phyloP scores from a whole-genome alignment of 495 filamentous ascomycete species.

The Lasiosphaeria ovina region DNA sequence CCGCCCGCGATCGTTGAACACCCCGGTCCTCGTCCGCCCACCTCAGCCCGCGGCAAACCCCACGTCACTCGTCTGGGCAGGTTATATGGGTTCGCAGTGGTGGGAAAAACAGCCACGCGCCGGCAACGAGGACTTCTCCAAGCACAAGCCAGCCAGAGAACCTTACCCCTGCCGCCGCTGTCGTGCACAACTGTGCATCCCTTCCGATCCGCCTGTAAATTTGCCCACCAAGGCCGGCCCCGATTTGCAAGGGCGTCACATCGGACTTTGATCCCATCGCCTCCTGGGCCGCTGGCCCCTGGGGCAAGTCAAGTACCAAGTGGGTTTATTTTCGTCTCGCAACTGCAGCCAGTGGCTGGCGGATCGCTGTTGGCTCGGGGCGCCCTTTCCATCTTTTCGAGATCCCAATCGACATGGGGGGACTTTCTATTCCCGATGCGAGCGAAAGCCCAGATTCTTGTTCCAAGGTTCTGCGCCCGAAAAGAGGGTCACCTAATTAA shows the following conservation, averaged over 20 bases:
- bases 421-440: too few relatives aligned
- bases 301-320: not conserved
- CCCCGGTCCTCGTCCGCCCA: too few relatives aligned
- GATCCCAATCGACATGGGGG: not conserved
- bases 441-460: too few relatives aligned
- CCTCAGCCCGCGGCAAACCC: not conserved
- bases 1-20: too few relatives aligned
- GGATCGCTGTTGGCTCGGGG: not conserved
- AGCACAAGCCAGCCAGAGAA: not conserved
- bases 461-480: too few relatives aligned
- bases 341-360: not conserved
- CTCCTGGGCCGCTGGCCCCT: constrained; percentile 1
- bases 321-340: constrained; percentile 1
- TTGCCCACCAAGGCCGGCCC: not conserved
- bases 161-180: not conserved
- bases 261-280: not conserved
- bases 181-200: not conserved
- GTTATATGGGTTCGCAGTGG: not conserved
- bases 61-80: not conserved
- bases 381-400: not conserved
- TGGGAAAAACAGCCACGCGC: not conserved
- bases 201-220: not conserved
- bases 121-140: not conserved
- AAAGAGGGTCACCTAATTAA: too few relatives aligned
- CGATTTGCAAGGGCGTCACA: not conserved